Base-by-base conservation (phyloP, 1,284 basidiomycete species). In the Irpex lacteus region DNA sequence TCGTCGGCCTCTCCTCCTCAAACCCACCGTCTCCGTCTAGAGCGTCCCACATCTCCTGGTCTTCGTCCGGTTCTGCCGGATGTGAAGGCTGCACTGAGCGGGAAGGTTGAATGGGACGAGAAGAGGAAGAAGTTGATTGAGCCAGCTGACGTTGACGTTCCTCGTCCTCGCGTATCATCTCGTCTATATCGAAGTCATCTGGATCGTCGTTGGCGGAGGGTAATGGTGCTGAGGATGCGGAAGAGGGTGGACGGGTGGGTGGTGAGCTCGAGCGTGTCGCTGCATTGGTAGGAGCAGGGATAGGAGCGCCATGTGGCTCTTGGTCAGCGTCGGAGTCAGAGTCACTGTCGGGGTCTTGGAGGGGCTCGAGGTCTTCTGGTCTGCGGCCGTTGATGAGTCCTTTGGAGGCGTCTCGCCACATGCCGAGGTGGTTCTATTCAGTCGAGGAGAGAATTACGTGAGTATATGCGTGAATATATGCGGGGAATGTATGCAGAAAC, bases 321-420 rank as follows among this genome's bases (percentile, higher is more conserved):
- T 52, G 53, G 19, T 62, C 63, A 6, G 32, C 4, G 19, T 67
- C 68, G 47, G 65, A 69, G 59, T 74, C 66, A 1, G 56, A 26
- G 50, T 68, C 70, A 53, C 40, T 47, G n/a, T 68, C 69, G 52
- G 70, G 72, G 36, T 76, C 72, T 11, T 69, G 68, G 5, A 70
- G 74, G 9, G 74, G 69, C 61, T 76, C 75, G 32, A 76, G 73
- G 53, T 76, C 72, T 37, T 76, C 73, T n/a, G 63, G 66, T 56
- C 77, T 71, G 36, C 70, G 70, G 6, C 75, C 76, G 56, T 78
- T 77, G 59, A 82, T 75, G 32, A 78, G 68, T 6, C 88, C 89
- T 54, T 87, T 84, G 34, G 82, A 82, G 72, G 91, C 87, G 70
- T 93, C 90, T 59, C 83, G 80, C 90, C 90, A 93, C n/a, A 87